These are phyloP conservation scores for Rhododendron williamsianum DNA, from an alignment of 148 eudicot species.

Conservation along the genomic window DNA sequence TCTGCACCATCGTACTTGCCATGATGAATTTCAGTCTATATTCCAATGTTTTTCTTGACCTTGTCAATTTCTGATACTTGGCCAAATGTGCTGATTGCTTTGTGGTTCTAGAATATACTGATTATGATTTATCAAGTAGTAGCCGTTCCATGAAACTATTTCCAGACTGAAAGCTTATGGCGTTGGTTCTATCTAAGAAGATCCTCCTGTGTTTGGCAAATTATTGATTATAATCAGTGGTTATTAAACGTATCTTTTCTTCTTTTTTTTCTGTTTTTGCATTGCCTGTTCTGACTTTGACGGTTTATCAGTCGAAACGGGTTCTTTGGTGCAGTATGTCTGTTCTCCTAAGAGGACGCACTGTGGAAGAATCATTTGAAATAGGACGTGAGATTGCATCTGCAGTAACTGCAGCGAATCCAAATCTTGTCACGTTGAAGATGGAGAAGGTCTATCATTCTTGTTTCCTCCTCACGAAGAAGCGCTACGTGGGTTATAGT, in stretches of 20 bases:
- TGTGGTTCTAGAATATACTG: background rate
- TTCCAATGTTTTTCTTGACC: background rate
- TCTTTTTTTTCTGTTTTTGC: background rate
- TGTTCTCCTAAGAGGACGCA: constrained; percentile 85
- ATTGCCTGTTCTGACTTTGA: background rate
- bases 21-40: background rate
- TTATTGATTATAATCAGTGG: background rate
- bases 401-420: constrained; percentile 65
- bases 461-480: constrained; percentile 93
- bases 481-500: constrained; percentile 94
- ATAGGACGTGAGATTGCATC: constrained; percentile 91
- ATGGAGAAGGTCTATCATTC: constrained; percentile 96
- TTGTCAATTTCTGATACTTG: background rate
- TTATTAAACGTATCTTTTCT: no score
- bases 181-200: background rate
- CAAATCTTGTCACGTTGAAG: constrained; percentile 76
- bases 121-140: background rate
- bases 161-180: background rate
- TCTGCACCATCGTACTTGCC: background rate
- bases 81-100: background rate
- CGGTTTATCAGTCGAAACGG: background rate
- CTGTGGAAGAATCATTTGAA: constrained; percentile 52
- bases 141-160: background rate
- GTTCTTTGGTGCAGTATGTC: constrained; percentile 68
- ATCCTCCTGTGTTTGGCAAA: background rate